Conservation (phyloP, 495 filamentous ascomycete genomes). For the Friedmanniomyces simplex region DNA sequence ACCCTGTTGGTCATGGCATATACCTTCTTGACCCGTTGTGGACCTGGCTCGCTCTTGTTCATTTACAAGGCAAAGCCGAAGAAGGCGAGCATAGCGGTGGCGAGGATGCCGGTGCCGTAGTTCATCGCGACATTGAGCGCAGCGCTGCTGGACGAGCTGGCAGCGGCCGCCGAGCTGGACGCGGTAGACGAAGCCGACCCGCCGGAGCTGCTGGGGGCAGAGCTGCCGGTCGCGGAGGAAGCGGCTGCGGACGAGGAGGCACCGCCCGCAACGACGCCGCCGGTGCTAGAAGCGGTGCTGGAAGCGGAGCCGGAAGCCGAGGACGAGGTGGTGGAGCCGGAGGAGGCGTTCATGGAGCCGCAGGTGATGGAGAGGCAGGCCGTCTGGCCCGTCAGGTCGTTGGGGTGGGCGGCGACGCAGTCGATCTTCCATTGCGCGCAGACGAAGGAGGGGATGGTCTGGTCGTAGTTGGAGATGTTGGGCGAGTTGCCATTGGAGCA, state of each 20-base stretch:
- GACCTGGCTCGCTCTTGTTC: background rate
- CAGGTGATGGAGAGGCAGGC: constrained; percentile 37
- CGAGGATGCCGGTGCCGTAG: constrained; percentile 42
- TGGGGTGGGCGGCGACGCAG: constrained; percentile 41
- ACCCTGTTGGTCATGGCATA: no score
- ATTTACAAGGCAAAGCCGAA: constrained; percentile 43
- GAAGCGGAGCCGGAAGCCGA: constrained; percentile 17
- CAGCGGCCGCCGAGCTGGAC: constrained; percentile 22
- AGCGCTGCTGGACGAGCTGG: constrained; percentile 34
- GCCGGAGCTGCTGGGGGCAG: constrained; percentile 3
- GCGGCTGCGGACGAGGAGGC: background rate
- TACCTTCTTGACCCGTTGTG: no score
- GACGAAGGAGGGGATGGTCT: constrained; percentile 48
- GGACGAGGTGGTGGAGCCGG: constrained; percentile 23
- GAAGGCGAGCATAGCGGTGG: constrained; percentile 37
- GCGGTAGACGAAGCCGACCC: constrained; percentile 10
- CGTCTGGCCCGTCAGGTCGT: constrained; percentile 37
- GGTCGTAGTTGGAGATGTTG: constrained; percentile 41
- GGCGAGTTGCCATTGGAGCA: constrained; percentile 44
- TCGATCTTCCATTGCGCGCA: constrained; percentile 41
- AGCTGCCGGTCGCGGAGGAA: background rate
- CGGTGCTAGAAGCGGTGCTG: constrained; percentile 10
- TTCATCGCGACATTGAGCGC: constrained; percentile 35
- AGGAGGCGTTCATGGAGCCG: constrained; percentile 40
- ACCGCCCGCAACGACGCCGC: background rate